phyloP scores from a whole-genome alignment of 192 early-diverging fungal genomes.

The Kappamyces sp. region DNA sequence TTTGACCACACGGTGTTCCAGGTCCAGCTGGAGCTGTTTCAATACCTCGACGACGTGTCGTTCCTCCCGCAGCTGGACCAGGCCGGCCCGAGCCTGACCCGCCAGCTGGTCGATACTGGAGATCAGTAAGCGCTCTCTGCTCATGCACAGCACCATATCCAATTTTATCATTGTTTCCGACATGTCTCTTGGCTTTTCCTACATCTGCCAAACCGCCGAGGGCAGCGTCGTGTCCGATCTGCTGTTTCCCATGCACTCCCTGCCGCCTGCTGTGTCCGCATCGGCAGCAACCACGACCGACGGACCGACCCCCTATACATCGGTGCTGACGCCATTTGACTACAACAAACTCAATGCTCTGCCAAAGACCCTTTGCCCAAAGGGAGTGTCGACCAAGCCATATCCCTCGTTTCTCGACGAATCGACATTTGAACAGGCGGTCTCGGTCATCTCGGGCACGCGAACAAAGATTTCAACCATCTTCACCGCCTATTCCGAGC shows the following conservation, averaged over 20 bases:
- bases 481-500: background rate
- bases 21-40: conserved; percentile 8
- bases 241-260: background rate
- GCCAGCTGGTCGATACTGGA: conserved; percentile 4
- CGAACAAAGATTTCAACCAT: conserved; percentile 10
- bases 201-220: background rate
- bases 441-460: background rate
- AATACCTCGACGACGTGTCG: conserved; percentile 32
- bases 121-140: background rate
- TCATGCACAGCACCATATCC: background rate
- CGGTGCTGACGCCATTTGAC: too few species aligned
- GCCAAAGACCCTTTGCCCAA: background rate
- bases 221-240: background rate
- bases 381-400: background rate
- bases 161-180: background rate
- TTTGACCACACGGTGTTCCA: background rate
- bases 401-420: conserved; percentile 8
- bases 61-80: conserved; percentile 11
- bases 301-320: background rate
- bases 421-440: background rate
- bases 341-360: background rate
- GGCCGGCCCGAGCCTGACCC: background rate
- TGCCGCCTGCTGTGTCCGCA: background rate
- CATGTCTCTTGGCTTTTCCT: conserved; percentile 7
- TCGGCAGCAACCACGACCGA: background rate